These are phyloP conservation scores for Talaromyces amestolkiae DNA, from an alignment of 2,329 filamentous ascomycete genomes.

Conservation along the genomic window DNA sequence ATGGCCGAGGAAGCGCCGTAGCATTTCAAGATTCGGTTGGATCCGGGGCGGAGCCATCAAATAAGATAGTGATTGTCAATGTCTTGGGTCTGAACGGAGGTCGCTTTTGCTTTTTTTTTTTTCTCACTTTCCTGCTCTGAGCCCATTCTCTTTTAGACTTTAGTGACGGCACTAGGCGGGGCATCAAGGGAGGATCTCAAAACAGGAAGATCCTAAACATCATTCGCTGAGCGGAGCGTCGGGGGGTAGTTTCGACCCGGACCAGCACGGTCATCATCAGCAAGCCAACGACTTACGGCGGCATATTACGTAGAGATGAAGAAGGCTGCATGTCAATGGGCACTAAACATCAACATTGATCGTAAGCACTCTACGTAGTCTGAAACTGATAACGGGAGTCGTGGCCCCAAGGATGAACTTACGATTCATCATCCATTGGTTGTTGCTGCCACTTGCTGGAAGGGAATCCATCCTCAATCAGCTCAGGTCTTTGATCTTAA, in stretches of 20 bases:
- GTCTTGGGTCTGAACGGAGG: not conserved
- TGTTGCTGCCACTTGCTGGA: not conserved
- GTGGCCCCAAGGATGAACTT: not conserved
- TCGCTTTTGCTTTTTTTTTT: not conserved
- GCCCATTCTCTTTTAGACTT: not conserved
- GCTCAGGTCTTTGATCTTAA: not conserved
- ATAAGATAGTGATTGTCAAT: slow-evolving; percentile 8
- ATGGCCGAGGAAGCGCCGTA: slow-evolving; percentile 8
- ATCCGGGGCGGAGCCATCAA: slow-evolving; percentile 8
- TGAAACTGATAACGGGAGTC: not conserved
- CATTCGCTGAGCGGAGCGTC: not conserved
- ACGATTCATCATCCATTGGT: not conserved
- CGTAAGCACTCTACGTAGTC: not conserved
- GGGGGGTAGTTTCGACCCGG: not conserved
- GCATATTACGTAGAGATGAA: not conserved
- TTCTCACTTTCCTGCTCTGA: not conserved
- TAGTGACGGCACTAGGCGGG: slow-evolving; percentile 5
- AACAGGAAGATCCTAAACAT: not conserved
- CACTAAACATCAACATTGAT: not conserved
- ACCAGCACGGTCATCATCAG: not conserved
- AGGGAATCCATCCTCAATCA: not conserved
- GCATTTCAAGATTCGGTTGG: slow-evolving; percentile 6
- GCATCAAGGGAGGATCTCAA: slow-evolving; percentile 6
- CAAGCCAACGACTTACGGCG: not conserved
- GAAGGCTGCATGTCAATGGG: not conserved